Percentiles rank a stretch among this genome's conserved stretches.
phyloP scores from a whole-genome alignment of 1,284 basidiomycete species.

The Sporisorium iseilematis-ciliati region DNA sequence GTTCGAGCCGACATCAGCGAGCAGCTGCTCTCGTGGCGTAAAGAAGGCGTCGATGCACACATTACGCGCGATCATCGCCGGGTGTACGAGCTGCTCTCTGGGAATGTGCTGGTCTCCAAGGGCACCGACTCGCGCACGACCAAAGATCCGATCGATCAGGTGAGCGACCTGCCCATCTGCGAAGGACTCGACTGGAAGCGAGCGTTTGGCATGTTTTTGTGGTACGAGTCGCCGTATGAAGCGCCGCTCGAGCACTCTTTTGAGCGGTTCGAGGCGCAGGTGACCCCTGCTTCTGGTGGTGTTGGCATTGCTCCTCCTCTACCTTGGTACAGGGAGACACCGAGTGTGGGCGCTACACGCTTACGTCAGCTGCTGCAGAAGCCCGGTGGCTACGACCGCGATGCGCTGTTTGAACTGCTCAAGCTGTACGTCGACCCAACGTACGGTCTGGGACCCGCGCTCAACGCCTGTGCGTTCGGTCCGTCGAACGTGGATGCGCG shows the following conservation, averaged over 20 bases:
- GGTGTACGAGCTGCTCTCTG: conserved; percentile 87
- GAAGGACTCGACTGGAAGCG: conserved; percentile 93
- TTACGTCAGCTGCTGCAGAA: conserved; percentile 54
- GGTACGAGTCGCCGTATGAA: conserved; percentile 85
- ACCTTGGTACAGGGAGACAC: conserved; percentile 64
- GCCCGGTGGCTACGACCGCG: conserved; percentile 70
- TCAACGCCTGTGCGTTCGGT: conserved; percentile 80
- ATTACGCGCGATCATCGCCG: conserved; percentile 80
- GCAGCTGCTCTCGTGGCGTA: conserved; percentile 87
- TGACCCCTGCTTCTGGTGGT: conserved; percentile 47
- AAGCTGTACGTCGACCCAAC: conserved; percentile 77
- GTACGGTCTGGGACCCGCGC: conserved; percentile 73
- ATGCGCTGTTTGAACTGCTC: conserved; percentile 87
- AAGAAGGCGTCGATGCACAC: conserved; percentile 80
- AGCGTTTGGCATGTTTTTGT: conserved; percentile 88
- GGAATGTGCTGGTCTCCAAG: conserved; percentile 78
- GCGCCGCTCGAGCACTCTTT: conserved; percentile 80
- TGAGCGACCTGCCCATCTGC: conserved; percentile 79
- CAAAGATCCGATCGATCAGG: conserved; percentile 75
- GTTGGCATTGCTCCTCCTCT: conserved; percentile 65
- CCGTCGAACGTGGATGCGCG: conserved; percentile 83
- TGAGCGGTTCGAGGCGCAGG: conserved; percentile 75
- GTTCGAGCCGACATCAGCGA: conserved; percentile 81
- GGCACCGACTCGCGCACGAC: conserved; percentile 71
- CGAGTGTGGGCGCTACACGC: conserved; percentile 54